phyloP scores from a whole-genome alignment of 2,329 filamentous ascomycete species.

The Aureobasidium sp. region DNA sequence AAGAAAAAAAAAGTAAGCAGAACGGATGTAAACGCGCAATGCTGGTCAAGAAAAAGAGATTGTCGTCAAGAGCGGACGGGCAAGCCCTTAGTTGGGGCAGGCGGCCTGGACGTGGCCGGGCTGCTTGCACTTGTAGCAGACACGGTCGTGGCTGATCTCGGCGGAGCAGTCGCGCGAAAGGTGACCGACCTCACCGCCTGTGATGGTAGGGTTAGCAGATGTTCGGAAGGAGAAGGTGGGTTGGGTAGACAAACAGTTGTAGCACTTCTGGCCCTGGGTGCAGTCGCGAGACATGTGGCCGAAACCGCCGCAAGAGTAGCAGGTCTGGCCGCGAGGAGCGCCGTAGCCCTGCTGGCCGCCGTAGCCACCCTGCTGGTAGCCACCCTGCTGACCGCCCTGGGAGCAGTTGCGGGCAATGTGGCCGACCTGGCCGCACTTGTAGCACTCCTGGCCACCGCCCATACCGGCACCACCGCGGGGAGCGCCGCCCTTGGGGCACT shows the following conservation, averaged over 20 bases:
- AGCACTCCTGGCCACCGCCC: slow-evolving; percentile 54
- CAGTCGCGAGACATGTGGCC: slow-evolving; percentile 98
- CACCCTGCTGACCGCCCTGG: slow-evolving; percentile 47
- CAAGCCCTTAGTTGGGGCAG: slow-evolving; percentile 65
- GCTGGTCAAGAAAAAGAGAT: slow-evolving; percentile 12
- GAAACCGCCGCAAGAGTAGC: slow-evolving; percentile 96
- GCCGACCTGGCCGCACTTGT: slow-evolving; percentile 95
- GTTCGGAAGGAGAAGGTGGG: not conserved
- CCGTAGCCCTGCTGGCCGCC: slow-evolving; percentile 40
- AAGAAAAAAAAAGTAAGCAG: not conserved
- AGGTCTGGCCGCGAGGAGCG: slow-evolving; percentile 57
- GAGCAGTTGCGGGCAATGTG: slow-evolving; percentile 92
- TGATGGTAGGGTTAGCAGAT: slow-evolving; percentile 20
- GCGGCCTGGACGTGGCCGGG: slow-evolving; percentile 86
- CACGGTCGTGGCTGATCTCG: slow-evolving; percentile 82
- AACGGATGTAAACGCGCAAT: slow-evolving; percentile 1
- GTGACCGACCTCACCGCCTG: slow-evolving; percentile 78
- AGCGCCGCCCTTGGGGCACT: slow-evolving; percentile 49
- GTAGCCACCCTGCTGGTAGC: slow-evolving; percentile 32
- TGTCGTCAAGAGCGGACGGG: slow-evolving; percentile 16
- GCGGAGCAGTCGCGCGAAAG: slow-evolving; percentile 93
- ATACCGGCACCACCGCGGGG: slow-evolving; percentile 30
- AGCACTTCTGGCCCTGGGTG: slow-evolving; percentile 99
- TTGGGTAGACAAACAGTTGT: slow-evolving; percentile 64
- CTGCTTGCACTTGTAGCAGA: slow-evolving; percentile 94